Evolutionary conservation across 208 protist species (phyloP).

Genomic region (Trypanosoma melophagium): DNA sequence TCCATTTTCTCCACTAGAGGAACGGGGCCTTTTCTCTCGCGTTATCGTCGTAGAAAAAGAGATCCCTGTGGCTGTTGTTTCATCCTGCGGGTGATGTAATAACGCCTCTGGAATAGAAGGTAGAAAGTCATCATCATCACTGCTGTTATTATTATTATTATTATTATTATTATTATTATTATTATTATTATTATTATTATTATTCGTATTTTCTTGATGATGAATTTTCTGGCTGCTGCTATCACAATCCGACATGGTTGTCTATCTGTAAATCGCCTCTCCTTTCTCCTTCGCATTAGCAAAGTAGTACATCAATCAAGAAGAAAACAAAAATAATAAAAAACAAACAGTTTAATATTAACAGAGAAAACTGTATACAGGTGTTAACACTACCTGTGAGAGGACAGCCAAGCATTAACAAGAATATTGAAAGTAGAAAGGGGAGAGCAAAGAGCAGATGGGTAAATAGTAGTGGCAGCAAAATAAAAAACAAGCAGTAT

Average conservation of each 20-base stretch:
- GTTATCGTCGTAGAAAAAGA: background rate
- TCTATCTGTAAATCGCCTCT: too few species aligned
- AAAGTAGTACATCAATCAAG: too few species aligned
- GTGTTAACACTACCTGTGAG: too few species aligned
- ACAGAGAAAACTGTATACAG: too few species aligned
- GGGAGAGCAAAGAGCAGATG: too few species aligned
- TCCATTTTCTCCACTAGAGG: background rate
- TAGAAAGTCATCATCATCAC: constrained; percentile 61
- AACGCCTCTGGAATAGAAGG: constrained; percentile 41
- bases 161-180: background rate
- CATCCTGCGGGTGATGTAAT: background rate
- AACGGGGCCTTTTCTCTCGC: constrained; percentile 15
- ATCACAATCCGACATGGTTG: too few species aligned
- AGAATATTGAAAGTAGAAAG: background rate
- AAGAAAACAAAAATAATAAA: too few species aligned
- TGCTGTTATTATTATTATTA: background rate
- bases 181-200: background rate
- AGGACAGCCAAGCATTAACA: too few species aligned
- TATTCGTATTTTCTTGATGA: too few species aligned
- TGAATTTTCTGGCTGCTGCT: too few species aligned
- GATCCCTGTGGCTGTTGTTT: background rate
- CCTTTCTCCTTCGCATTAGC: too few species aligned
- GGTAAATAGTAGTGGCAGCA: background rate
- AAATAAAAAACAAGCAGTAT: constrained; percentile 1
- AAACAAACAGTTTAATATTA: too few species aligned